Percentiles rank a stretch among this genome's conserved stretches.
Conservation (phyloP, 148 eudicot genomes). For the Rhododendron vialii region DNA sequence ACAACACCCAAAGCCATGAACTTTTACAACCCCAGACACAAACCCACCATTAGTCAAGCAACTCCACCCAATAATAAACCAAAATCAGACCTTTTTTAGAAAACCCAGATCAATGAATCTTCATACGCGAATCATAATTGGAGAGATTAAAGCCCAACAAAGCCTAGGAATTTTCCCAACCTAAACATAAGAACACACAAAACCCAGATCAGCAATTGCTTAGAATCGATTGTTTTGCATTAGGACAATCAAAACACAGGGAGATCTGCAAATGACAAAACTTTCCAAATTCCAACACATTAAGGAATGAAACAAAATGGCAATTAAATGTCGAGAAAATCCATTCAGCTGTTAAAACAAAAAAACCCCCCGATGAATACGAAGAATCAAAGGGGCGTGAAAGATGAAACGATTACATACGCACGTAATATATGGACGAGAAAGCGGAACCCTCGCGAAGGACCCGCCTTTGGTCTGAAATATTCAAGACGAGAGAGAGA, state of each 20-base stretch:
- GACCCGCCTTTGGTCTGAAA: slow-evolving; percentile 10
- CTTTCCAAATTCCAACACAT: background rate
- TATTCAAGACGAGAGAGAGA: background rate
- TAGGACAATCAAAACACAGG: background rate
- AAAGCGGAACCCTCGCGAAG: slow-evolving; percentile 15
- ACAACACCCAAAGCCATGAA: background rate
- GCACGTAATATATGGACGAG: background rate
- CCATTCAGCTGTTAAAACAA: background rate
- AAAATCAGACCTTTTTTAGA: background rate
- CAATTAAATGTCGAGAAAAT: background rate
- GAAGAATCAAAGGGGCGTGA: background rate
- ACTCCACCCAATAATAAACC: background rate
- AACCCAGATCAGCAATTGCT: background rate
- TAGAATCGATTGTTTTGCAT: background rate
- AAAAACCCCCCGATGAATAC: background rate
- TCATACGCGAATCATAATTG: background rate
- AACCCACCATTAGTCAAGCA: background rate
- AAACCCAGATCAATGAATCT: slow-evolving; percentile 1
- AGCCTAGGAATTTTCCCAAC: background rate
- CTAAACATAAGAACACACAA: slow-evolving; percentile 1
- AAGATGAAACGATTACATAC: background rate
- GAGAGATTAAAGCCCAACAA: background rate
- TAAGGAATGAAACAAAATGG: background rate
- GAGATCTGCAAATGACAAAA: background rate
- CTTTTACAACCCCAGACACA: background rate